These are phyloP conservation scores for Cochlearia excelsa DNA, from an alignment of 345 rosid genomes.

Conservation along the genomic window DNA sequence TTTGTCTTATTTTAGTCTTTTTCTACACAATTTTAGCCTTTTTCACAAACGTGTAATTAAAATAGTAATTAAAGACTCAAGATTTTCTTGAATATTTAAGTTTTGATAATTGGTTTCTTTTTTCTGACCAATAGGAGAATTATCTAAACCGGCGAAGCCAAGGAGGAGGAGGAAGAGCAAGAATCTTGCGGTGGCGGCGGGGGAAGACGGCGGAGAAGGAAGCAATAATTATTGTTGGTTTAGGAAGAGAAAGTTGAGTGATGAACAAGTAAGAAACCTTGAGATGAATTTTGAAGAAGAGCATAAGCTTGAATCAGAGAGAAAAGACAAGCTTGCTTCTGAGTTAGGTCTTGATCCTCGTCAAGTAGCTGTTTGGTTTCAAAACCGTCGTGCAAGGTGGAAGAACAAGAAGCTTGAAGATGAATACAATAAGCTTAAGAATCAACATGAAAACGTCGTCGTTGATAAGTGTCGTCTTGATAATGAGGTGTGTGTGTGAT, in stretches of 20 bases:
- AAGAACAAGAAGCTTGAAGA: slow-evolving; percentile 88
- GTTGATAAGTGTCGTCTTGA: slow-evolving; percentile 72
- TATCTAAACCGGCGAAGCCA: slow-evolving; percentile 38
- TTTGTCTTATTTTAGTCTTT: slow-evolving; percentile 22
- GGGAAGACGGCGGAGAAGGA: slow-evolving; percentile 27
- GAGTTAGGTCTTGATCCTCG: slow-evolving; percentile 89
- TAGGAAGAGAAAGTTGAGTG: slow-evolving; percentile 71
- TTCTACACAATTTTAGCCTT: too few species aligned
- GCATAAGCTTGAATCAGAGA: slow-evolving; percentile 78
- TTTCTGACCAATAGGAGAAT: slow-evolving; percentile 36
- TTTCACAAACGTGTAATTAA: too few species aligned
- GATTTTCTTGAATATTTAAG: neutral
- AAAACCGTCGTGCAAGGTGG: slow-evolving; percentile 89
- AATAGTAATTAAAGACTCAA: too few species aligned
- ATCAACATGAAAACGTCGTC: slow-evolving; percentile 44
- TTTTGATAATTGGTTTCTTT: slow-evolving; percentile 15
- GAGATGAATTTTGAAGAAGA: slow-evolving; percentile 67
- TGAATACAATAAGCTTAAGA: slow-evolving; percentile 54
- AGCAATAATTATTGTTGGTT: slow-evolving; percentile 18
- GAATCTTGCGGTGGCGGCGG: slow-evolving; percentile 20
- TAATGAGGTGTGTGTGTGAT: slow-evolving; percentile 52
- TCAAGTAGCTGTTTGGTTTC: slow-evolving; percentile 97
- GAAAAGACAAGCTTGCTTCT: slow-evolving; percentile 66
- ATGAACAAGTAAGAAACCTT: slow-evolving; percentile 57
- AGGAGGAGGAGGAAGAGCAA: slow-evolving; percentile 56